Base-by-base conservation (phyloP, 2,329 filamentous ascomycete genomes). In the Anisogramma anomala region DNA sequence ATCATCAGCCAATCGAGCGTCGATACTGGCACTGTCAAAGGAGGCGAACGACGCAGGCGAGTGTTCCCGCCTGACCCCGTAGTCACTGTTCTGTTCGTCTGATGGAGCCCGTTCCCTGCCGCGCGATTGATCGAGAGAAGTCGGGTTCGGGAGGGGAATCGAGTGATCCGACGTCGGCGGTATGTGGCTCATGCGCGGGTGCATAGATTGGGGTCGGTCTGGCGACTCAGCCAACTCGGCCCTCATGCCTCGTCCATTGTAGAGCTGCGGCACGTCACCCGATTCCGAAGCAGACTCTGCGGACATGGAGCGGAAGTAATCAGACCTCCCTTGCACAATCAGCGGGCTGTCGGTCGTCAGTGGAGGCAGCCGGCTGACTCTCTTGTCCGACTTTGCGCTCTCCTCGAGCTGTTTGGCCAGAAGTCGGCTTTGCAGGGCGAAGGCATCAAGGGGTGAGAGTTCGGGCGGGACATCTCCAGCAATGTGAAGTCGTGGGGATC, bases 401-500 rank as follows among this genome's bases (percentile, higher is more conserved):
- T 91, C 81, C 59, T 94, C 82, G 47, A 98, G 76, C 61, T 94
- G 83, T 62, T 78, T 84, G 28, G 87, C 87, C 38, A 98, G 73
- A 52, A 93, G 66, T 43, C 89, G 81, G 53, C 88, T 93, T 57
- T 96, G 89, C 48, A 89, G 72, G 17, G 89, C 89, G 58, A 98
- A 93, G 35, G 89, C 89, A 69, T 98, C 91, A 49, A 98, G 74
- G 9, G 91, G 91, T 6, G 91, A 96, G 42, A 96, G 71, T 39
- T 91, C 84, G 4, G 91, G 91, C 15, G 91, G 89, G 1, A 83
- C 74, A 52, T 89, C 84, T 47, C 84, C 84, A 43, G 82, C 82
- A 43, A 84, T 71, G 59, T 87, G 82, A 45, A 86, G 66, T 47
- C 82, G 79, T 31, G 83, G 82, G n/a, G 83, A 87, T 49, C 71